Percentiles rank a stretch among this genome's conserved stretches.
phyloP scores from a whole-genome alignment of 495 filamentous ascomycete species.

The Trichoderma asperelloides region DNA sequence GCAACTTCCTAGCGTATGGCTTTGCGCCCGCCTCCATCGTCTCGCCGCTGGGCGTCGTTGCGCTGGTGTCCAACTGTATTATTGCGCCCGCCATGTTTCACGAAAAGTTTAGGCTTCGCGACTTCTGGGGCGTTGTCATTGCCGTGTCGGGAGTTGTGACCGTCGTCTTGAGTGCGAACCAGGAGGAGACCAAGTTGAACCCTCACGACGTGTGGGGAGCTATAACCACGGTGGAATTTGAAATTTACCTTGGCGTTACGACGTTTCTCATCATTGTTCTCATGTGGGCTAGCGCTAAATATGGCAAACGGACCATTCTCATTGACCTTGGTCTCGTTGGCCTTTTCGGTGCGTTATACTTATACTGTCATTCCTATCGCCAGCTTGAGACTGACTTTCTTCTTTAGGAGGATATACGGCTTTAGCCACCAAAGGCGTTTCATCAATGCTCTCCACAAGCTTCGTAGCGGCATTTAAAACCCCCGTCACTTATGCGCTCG shows the following conservation, averaged over 20 bases:
- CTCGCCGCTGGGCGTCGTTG: slow-evolving; percentile 91
- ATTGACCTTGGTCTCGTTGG: slow-evolving; percentile 91
- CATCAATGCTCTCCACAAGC: slow-evolving; percentile 83
- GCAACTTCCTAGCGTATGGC: slow-evolving; percentile 95
- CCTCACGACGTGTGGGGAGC: slow-evolving; percentile 83
- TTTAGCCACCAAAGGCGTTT: slow-evolving; percentile 90
- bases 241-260: slow-evolving; percentile 78
- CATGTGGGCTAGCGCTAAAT: slow-evolving; percentile 72
- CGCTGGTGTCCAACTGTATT: slow-evolving; percentile 89
- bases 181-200: slow-evolving; percentile 80
- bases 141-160: slow-evolving; percentile 82
- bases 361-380: neutral
- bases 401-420: slow-evolving; percentile 80
- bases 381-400: slow-evolving; percentile 23
- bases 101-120: slow-evolving; percentile 75
- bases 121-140: slow-evolving; percentile 79
- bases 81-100: slow-evolving; percentile 91
- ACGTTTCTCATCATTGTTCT: slow-evolving; percentile 59
- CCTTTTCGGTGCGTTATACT: slow-evolving; percentile 62
- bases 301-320: slow-evolving; percentile 75
- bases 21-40: slow-evolving; percentile 98
- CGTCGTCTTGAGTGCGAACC: slow-evolving; percentile 86
- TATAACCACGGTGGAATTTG: slow-evolving; percentile 84
- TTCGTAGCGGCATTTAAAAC: slow-evolving; percentile 81
- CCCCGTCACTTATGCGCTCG: slow-evolving; percentile 78